Evolutionary conservation across 164 flowering plant genomes (phyloP), one percentile per base, ranked within the genome.

Genomic region (Hamamelis virginiana): DNA sequence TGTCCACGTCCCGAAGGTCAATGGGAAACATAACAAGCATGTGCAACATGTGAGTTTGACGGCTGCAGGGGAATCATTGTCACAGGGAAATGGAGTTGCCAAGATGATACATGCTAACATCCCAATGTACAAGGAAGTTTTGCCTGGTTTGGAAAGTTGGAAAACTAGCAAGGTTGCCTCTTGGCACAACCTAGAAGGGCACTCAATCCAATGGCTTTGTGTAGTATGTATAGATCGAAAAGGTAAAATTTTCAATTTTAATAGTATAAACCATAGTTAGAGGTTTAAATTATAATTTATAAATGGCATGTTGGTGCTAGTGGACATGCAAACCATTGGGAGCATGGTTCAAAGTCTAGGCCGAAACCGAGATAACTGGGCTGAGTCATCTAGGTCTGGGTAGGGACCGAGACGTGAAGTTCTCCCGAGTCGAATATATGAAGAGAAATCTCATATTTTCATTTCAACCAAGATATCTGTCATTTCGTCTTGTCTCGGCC

Each of bases 181-280:
- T 68, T 95, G 98, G 98, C 94, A 92, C 80, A 83, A 80, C 69
- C 79, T 82, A 33, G 96, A 91, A 84, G 96, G 96, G 58, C 90
- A 84, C 41, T 92, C 97, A 53, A 76, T 95, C 69, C 91, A 82
- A 60, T 95, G 98, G 98, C 76, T 95, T 52, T 87, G 83, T 74
- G 85, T 90, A 12, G 81, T 86, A 21, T 91, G 89, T 72, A 79
- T 92, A 53, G 94, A 95, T 75, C 88, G 91, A 63, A 88, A 62
- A 89, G 98, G 98, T 92, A 33, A 2, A 2, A 33, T 33, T 33
- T 2, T 33, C 6, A 33, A 2, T 8, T 19, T 18, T 51, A 4
- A 1, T 4, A 21, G 55, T 51, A 16, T 18, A 19, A 51, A 18
- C 55, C 55, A 51, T 51, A 1, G 16, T 51, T 51, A 51, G 22